Conservation (phyloP, 441 rosid species). For the Populus tomentosa region DNA sequence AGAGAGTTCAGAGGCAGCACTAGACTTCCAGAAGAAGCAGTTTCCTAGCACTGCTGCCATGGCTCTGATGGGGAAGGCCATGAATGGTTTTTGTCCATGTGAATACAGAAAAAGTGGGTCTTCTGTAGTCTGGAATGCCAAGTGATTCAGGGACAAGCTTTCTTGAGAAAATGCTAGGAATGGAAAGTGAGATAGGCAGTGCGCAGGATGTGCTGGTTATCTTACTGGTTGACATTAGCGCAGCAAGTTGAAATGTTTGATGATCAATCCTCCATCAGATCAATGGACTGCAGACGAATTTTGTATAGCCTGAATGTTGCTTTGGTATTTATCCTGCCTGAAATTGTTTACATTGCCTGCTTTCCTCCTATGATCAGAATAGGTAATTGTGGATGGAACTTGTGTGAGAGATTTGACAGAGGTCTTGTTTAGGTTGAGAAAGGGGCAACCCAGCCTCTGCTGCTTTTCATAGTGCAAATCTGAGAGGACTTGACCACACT, state of each 20-base stretch:
- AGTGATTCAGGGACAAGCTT: slow-evolving; percentile 20
- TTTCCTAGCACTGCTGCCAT: slow-evolving; percentile 90
- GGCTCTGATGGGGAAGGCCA: slow-evolving; percentile 92
- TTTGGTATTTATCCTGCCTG: slow-evolving; percentile 10
- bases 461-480: not conserved
- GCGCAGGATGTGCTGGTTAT: not conserved
- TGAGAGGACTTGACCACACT: not conserved
- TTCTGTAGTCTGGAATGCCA: slow-evolving; percentile 60
- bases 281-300: slow-evolving; percentile 4
- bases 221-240: not conserved
- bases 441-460: not conserved
- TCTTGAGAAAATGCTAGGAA: not conserved
- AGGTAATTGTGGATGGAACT: not conserved
- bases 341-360: not conserved
- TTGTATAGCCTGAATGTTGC: slow-evolving; percentile 11
- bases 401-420: not conserved
- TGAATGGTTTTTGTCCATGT: slow-evolving; percentile 53
- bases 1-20: slow-evolving; percentile 27
- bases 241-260: not conserved
- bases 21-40: slow-evolving; percentile 41
- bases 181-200: not conserved
- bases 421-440: not conserved
- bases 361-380: not conserved
- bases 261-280: not conserved
- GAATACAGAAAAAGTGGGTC: slow-evolving; percentile 50